Evolutionary conservation across 2,329 filamentous ascomycete genomes (phyloP).

Genomic region (Huntiella omanensis): DNA sequence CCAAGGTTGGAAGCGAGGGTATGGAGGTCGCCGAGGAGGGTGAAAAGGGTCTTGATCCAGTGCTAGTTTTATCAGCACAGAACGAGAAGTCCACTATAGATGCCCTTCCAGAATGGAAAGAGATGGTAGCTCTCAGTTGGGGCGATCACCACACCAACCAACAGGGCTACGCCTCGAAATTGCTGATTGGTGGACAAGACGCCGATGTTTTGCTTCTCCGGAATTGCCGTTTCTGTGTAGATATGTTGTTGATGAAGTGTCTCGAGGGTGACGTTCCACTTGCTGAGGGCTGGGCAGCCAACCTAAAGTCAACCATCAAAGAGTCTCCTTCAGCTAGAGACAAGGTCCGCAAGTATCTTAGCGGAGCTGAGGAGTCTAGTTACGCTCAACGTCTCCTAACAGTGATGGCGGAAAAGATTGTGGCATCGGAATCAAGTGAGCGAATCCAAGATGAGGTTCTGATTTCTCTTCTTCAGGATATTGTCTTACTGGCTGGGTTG

Average conservation of each 20-base stretch:
- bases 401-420: no score
- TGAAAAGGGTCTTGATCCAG: constrained; percentile 62
- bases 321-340: constrained; percentile 48
- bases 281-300: constrained; percentile 70
- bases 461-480: no score
- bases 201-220: constrained; percentile 16
- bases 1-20: constrained; percentile 51
- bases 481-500: no score
- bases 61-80: constrained; percentile 29
- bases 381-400: no score
- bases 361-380: constrained; percentile 18
- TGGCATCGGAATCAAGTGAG: no score
- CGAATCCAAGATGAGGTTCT: no score
- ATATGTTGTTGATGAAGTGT: constrained; percentile 32
- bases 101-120: constrained; percentile 30
- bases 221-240: constrained; percentile 49
- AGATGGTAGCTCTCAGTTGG: constrained; percentile 33
- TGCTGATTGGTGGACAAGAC: no score
- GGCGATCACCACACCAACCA: constrained; percentile 11
- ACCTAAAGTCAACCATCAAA: constrained; percentile 52
- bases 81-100: constrained; percentile 17
- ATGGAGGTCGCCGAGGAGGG: constrained; percentile 60
- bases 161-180: neutral
- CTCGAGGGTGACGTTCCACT: constrained; percentile 31
- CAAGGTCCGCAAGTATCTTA: constrained; percentile 36